Conservation (phyloP, 768 basidiomycete species). For the Mycena chlorophos region DNA sequence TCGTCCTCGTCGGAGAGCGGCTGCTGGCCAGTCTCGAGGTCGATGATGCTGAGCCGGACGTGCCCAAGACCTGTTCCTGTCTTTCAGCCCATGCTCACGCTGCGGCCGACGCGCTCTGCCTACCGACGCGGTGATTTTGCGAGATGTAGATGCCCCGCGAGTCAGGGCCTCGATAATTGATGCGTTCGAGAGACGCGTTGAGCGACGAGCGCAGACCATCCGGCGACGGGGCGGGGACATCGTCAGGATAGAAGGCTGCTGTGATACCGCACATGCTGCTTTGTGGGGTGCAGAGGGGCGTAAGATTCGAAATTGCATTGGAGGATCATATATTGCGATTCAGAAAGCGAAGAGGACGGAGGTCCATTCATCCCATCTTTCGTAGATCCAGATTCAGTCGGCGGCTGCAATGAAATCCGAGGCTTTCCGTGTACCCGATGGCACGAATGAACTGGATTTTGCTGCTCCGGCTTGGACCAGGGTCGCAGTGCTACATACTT, state of each 20-base stretch:
- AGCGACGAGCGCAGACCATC: neutral
- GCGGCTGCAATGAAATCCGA: no score
- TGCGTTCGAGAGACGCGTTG: slow-evolving; percentile 7
- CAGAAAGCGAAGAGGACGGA: no score
- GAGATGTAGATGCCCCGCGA: slow-evolving; percentile 17
- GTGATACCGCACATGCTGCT: neutral
- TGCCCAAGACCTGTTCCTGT: slow-evolving; percentile 17
- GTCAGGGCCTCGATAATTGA: slow-evolving; percentile 20
- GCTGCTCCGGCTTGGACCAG: no score
- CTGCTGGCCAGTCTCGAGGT: slow-evolving; percentile 22
- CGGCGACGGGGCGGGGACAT: neutral
- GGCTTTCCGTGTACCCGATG: no score
- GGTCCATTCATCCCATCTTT: no score
- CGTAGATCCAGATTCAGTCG: no score
- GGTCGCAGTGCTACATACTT: no score
- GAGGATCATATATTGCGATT: no score
- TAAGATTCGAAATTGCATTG: no score
- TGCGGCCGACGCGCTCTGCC: neutral
- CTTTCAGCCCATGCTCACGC: neutral
- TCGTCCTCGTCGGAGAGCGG: slow-evolving; percentile 20
- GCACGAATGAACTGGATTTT: no score
- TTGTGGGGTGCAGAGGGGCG: no score
- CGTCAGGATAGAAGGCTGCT: neutral
- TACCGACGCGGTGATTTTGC: slow-evolving; percentile 17
- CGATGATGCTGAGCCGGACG: slow-evolving; percentile 21